Conservation (phyloP, 2,329 filamentous ascomycete genomes). For the Talaromyces sp. region DNA sequence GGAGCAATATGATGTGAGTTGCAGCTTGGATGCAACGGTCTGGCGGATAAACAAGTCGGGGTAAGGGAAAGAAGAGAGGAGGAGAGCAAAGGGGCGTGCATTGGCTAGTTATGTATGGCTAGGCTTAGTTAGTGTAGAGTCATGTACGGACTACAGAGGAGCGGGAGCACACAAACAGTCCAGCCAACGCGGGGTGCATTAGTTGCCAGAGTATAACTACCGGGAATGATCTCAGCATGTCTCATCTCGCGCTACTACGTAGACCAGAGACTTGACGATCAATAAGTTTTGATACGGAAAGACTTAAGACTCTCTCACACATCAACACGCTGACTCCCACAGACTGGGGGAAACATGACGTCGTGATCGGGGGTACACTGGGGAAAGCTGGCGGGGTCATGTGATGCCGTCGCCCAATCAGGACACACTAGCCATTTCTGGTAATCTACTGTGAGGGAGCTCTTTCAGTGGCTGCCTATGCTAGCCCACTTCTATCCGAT, state of each 20-base stretch:
- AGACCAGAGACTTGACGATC: neutral
- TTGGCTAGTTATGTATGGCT: neutral
- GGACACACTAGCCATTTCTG: neutral
- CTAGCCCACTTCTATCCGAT: neutral
- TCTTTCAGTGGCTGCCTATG: neutral
- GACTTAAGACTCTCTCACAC: neutral
- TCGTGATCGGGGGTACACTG: neutral
- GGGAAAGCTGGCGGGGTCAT: slow-evolving; percentile 2
- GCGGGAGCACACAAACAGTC: neutral
- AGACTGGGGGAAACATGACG: neutral
- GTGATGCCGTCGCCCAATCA: neutral
- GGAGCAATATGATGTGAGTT: neutral
- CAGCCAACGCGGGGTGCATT: neutral
- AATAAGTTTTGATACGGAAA: neutral
- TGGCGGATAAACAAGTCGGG: neutral
- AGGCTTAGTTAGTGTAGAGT: neutral
- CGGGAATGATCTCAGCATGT: neutral
- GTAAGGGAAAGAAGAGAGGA: neutral
- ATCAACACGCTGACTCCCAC: neutral
- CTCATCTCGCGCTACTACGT: neutral
- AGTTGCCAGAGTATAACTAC: neutral
- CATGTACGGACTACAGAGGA: neutral
- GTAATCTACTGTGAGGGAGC: neutral
- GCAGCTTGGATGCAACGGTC: neutral
- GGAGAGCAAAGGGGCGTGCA: neutral